phyloP scores from a whole-genome alignment of 768 basidiomycete species.

The Mycena kentingensis region DNA sequence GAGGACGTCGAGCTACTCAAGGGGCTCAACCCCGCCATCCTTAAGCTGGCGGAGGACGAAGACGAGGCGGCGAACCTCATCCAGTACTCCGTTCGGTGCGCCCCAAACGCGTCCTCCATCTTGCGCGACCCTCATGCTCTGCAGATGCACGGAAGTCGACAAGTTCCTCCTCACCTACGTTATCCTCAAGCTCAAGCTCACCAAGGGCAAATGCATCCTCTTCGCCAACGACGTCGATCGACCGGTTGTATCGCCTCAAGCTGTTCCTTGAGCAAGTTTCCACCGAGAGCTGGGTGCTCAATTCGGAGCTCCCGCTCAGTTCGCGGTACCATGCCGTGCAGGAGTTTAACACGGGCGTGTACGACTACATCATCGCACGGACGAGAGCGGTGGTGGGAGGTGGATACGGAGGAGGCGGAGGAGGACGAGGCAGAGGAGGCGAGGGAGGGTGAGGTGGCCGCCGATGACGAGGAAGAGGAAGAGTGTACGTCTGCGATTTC shows the following conservation, averaged over 20 bases:
- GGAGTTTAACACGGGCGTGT: conserved; percentile 98
- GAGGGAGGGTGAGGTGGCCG: conserved; percentile 40
- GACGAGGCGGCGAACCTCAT: conserved; percentile 79
- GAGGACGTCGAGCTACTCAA: conserved; percentile 93
- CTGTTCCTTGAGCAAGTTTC: conserved; percentile 99
- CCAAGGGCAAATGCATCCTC: conserved; percentile 93
- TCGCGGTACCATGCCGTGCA: conserved; percentile 97
- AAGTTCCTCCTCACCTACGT: conserved; percentile 97
- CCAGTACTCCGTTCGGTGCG: conserved; percentile 81
- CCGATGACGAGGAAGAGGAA: conserved; percentile 40
- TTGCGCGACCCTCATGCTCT: too few relatives aligned
- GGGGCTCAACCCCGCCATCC: conserved; percentile 83
- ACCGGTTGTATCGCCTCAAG: conserved; percentile 91
- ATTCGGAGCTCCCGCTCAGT: conserved; percentile 93
- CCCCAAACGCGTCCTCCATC: too few relatives aligned
- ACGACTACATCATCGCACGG: conserved; percentile 99
- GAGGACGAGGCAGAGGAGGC: conserved; percentile 54
- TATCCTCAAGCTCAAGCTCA: conserved; percentile 92
- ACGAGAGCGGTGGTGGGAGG: conserved; percentile 69
- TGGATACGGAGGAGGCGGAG: conserved; percentile 34
- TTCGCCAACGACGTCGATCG: conserved; percentile 98
- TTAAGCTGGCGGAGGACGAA: conserved; percentile 86
- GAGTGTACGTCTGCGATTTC: conserved; percentile 30
- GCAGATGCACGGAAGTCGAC: conserved; percentile 88
- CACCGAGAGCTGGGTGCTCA: conserved; percentile 93